Conservation (phyloP, 441 rosid species). For the Bocquillonia castaneifolia region DNA sequence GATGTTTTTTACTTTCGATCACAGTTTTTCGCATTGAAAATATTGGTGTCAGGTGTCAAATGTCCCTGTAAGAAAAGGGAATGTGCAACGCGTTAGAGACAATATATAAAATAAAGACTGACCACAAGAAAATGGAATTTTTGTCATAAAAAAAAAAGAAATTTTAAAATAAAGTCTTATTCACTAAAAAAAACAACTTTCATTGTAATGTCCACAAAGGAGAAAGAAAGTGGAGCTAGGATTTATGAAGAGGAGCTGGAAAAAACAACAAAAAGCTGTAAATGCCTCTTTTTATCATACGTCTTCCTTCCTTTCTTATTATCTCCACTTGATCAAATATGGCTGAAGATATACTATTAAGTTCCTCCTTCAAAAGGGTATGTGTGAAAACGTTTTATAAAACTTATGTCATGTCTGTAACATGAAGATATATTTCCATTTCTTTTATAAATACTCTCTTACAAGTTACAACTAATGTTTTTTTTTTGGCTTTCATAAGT, state of each 20-base stretch:
- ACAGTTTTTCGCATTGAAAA: too few relatives aligned
- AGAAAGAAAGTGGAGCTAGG: background rate
- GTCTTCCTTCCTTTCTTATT: background rate
- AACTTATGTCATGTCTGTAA: too few relatives aligned
- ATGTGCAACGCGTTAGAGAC: background rate
- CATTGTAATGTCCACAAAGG: background rate
- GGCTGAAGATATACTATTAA: conserved; percentile 1
- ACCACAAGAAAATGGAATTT: too few relatives aligned
- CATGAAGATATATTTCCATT: background rate
- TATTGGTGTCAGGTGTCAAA: too few relatives aligned
- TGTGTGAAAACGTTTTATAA: too few relatives aligned
- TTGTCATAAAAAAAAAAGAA: background rate
- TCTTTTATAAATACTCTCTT: background rate
- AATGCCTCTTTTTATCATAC: background rate
- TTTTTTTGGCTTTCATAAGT: too few relatives aligned
- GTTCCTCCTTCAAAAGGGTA: conserved; percentile 5
- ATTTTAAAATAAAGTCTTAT: background rate
- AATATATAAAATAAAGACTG: background rate
- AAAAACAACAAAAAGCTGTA: too few relatives aligned
- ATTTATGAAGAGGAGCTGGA: background rate
- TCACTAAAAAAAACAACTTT: background rate
- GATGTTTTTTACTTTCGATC: too few relatives aligned
- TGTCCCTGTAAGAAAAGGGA: background rate
- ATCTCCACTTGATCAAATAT: conserved; percentile 1
- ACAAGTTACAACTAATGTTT: background rate